Conservation (phyloP, 2,329 filamentous ascomycete genomes). For the Ceratocystis ficicola region DNA sequence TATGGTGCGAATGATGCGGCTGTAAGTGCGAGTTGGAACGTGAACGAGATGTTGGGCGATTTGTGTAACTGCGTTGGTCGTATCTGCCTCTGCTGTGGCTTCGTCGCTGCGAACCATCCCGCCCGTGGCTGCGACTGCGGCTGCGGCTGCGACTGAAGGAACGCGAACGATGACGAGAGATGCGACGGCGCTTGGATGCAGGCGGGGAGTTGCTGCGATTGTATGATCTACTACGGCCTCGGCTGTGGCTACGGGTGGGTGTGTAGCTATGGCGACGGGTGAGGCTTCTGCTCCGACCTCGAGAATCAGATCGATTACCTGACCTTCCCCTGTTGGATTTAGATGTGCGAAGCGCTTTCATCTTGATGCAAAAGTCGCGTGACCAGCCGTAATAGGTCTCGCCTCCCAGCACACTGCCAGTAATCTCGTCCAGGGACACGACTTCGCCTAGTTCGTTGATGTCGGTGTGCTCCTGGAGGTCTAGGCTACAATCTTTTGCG, state of each 20-base stretch:
- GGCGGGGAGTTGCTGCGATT: conserved; percentile 1
- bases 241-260: conserved; percentile 27
- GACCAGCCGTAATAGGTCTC: conserved; percentile 88
- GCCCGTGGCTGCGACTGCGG: conserved; percentile 24
- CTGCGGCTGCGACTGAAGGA: conserved; percentile 6
- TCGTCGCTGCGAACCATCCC: conserved; percentile 18
- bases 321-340: conserved; percentile 34
- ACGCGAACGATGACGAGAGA: conserved; percentile 7
- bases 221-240: conserved; percentile 12
- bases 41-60: conserved; percentile 24
- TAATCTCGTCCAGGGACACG: conserved; percentile 52
- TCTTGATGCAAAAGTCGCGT: conserved; percentile 63
- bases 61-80: conserved; percentile 4
- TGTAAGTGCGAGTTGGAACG: conserved; percentile 23
- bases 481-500: conserved; percentile 36
- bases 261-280: conserved; percentile 26
- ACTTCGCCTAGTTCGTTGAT: conserved; percentile 65
- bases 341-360: conserved; percentile 40
- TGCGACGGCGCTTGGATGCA: conserved; percentile 14
- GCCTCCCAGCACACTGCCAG: conserved; percentile 49
- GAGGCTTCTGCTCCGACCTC: conserved; percentile 27
- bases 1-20: conserved; percentile 17
- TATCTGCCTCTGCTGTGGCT: background rate
- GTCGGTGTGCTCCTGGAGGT: conserved; percentile 35
- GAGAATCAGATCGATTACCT: conserved; percentile 26